phyloP scores from a whole-genome alignment of 2,329 filamentous ascomycete species.

The Epichloe sibirici region DNA sequence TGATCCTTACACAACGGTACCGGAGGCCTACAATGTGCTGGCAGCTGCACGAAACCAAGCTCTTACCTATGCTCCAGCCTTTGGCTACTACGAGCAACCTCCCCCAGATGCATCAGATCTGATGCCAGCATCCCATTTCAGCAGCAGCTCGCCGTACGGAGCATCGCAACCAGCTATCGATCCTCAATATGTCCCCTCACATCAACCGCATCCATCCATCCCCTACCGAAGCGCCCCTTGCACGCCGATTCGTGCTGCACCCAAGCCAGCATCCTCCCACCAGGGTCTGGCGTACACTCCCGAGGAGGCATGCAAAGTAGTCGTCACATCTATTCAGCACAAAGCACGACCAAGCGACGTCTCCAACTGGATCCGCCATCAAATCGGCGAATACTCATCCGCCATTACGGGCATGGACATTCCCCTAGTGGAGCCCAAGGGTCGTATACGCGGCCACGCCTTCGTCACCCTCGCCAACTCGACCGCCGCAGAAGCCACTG shows the following conservation, averaged over 20 bases:
- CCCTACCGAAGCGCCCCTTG: neutral
- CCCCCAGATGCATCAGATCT: neutral
- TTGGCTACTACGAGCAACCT: neutral
- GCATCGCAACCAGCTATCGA: neutral
- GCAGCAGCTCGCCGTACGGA: neutral
- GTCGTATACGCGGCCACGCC: constrained; percentile 15
- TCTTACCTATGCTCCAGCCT: neutral
- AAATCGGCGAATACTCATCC: constrained; percentile 10
- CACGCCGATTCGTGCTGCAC: neutral
- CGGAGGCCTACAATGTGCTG: constrained; percentile 3
- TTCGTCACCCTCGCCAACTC: constrained; percentile 14
- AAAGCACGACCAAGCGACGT: constrained; percentile 13
- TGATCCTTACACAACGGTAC: neutral
- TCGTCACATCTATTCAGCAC: constrained; percentile 16
- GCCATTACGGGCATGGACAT: constrained; percentile 16
- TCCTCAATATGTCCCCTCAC: neutral
- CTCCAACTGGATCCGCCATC: constrained; percentile 16
- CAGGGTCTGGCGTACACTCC: constrained; percentile 2
- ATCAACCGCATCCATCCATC: neutral
- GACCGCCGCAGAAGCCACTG: constrained; percentile 12
- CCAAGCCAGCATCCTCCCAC: neutral
- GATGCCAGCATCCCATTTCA: neutral
- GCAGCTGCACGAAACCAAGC: neutral
- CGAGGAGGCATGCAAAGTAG: constrained; percentile 13
- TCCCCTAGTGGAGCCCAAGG: constrained; percentile 12